These are phyloP conservation scores for Aeminium ludgeri DNA, from an alignment of 495 filamentous ascomycete genomes.

Conservation along the genomic window DNA sequence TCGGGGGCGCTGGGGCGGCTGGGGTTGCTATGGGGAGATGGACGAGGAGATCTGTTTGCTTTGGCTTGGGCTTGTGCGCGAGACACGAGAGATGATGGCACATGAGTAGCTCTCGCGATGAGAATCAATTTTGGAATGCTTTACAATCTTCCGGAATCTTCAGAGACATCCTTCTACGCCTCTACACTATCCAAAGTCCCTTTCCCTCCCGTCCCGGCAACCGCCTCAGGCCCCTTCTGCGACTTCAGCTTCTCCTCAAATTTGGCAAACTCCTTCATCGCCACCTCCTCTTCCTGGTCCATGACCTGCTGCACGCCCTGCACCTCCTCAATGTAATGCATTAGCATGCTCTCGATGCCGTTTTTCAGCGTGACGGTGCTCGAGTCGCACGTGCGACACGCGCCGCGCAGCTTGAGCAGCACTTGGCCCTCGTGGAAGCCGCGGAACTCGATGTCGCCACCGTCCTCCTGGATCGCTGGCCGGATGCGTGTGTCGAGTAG, in stretches of 20 bases:
- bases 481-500: slow-evolving; percentile 89
- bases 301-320: slow-evolving; percentile 80
- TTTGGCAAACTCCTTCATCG: slow-evolving; percentile 76
- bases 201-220: slow-evolving; percentile 45
- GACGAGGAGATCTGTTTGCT: too few relatives aligned
- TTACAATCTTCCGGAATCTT: background rate
- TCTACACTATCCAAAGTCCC: slow-evolving; percentile 48
- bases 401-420: slow-evolving; percentile 71
- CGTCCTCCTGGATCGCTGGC: slow-evolving; percentile 92
- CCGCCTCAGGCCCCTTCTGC: slow-evolving; percentile 46
- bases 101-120: too few relatives aligned
- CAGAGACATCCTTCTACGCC: slow-evolving; percentile 20
- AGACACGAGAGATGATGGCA: slow-evolving; percentile 5
- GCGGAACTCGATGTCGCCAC: slow-evolving; percentile 86
- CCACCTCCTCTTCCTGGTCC: slow-evolving; percentile 83
- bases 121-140: background rate
- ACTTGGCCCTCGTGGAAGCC: slow-evolving; percentile 82
- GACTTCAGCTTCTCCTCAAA: slow-evolving; percentile 87
- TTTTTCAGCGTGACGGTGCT: slow-evolving; percentile 92
- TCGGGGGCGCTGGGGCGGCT: too few relatives aligned
- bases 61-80: too few relatives aligned
- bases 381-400: slow-evolving; percentile 87
- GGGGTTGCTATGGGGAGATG: too few relatives aligned
- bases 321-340: slow-evolving; percentile 91
- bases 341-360: slow-evolving; percentile 94